Conservation (phyloP, 2,329 filamentous ascomycete species). For the Oidium heveae region DNA sequence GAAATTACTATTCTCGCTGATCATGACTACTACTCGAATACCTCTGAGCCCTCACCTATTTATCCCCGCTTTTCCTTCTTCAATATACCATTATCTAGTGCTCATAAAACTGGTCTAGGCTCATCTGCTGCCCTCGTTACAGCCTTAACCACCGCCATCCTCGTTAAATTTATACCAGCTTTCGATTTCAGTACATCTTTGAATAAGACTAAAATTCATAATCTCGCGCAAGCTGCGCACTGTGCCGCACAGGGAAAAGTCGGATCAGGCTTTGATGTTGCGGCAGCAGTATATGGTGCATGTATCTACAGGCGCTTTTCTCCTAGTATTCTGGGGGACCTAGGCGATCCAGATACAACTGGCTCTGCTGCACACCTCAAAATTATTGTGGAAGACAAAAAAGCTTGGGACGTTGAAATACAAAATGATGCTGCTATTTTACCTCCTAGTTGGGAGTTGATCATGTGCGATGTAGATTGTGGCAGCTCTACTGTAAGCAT, state of each 20-base stretch:
- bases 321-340: constrained; percentile 38
- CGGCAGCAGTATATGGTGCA: constrained; percentile 74
- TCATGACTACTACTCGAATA: constrained; percentile 85
- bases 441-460: constrained; percentile 46
- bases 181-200: constrained; percentile 31
- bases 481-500: constrained; percentile 83
- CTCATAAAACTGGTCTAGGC: constrained; percentile 87
- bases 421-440: constrained; percentile 42
- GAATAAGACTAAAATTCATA: constrained; percentile 47
- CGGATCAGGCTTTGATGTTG: constrained; percentile 87
- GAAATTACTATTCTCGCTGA: constrained; percentile 76
- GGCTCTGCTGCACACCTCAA: constrained; percentile 43
- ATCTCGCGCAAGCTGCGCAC: constrained; percentile 79
- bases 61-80: constrained; percentile 47
- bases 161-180: constrained; percentile 45
- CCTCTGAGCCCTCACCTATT: constrained; percentile 15
- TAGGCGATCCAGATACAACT: constrained; percentile 39
- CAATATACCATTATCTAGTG: constrained; percentile 44
- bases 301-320: constrained; percentile 87
- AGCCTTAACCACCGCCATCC: constrained; percentile 50
- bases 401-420: constrained; percentile 59
- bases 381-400: constrained; percentile 35
- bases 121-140: constrained; percentile 90
- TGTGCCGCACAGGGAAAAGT: constrained; percentile 94
- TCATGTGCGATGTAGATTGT: constrained; percentile 93